A percentile compares a stretch with the other conserved stretches of the same genome.
Evolutionary conservation across 2,329 filamentous ascomycete species (phyloP).

Genomic region (Exophiala viscosa): DNA sequence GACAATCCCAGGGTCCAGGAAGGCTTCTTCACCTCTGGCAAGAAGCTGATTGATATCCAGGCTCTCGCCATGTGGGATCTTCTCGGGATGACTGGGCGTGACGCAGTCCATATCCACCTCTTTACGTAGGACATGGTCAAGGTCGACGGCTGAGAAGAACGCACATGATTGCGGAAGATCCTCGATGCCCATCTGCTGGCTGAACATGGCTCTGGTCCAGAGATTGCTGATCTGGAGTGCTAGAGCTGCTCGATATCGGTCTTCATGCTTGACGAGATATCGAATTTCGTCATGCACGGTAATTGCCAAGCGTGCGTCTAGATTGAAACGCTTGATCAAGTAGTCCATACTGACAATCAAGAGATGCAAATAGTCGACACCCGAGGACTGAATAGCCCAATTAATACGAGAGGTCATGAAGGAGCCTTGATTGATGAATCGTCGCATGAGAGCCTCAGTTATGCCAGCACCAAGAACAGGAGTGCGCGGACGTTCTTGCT

Average conservation of each 20-base stretch:
- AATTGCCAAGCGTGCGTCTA: slow-evolving; percentile 79
- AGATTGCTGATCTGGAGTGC: slow-evolving; percentile 90
- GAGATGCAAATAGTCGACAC: slow-evolving; percentile 94
- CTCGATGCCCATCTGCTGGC: slow-evolving; percentile 91
- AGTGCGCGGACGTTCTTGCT: slow-evolving; percentile 85
- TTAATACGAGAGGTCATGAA: slow-evolving; percentile 98
- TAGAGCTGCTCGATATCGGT: slow-evolving; percentile 86
- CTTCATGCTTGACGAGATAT: slow-evolving; percentile 79
- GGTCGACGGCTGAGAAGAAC: slow-evolving; percentile 92
- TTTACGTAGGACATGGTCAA: slow-evolving; percentile 92
- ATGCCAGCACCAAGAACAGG: slow-evolving; percentile 93
- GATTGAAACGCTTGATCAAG: slow-evolving; percentile 76
- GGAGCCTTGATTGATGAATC: slow-evolving; percentile 80
- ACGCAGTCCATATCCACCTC: slow-evolving; percentile 98
- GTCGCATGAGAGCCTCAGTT: slow-evolving; percentile 86
- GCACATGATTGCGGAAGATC: slow-evolving; percentile 92
- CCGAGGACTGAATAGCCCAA: slow-evolving; percentile 97
- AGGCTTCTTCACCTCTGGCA: slow-evolving; percentile 64
- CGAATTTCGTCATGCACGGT: slow-evolving; percentile 98
- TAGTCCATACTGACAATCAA: slow-evolving; percentile 95
- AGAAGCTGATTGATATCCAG: slow-evolving; percentile 79
- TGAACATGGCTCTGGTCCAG: slow-evolving; percentile 97
- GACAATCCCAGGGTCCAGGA: slow-evolving; percentile 62
- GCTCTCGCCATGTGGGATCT: slow-evolving; percentile 81
- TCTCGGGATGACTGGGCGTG: slow-evolving; percentile 75